Conservation (phyloP, 768 basidiomycete species). For the Termitomyces sp. region DNA sequence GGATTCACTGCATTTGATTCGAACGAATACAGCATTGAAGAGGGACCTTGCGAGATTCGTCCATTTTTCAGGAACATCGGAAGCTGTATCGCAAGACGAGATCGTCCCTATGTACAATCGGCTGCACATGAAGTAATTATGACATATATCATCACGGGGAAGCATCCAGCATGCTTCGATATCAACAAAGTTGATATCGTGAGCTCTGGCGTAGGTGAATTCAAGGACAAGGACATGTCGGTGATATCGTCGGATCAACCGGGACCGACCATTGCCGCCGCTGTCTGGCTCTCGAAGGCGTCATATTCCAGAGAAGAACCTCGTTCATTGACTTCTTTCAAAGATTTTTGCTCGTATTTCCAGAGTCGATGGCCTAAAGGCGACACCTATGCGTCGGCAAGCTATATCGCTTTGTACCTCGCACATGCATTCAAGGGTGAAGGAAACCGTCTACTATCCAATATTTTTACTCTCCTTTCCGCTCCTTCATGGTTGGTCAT, state of each 20-base stretch:
- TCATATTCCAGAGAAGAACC: neutral
- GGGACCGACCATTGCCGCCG: neutral
- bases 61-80: neutral
- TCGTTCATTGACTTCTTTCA: neutral
- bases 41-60: neutral
- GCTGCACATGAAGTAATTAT: slow-evolving; percentile 3
- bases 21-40: neutral
- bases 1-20: neutral
- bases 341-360: neutral
- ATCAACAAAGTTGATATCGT: slow-evolving; percentile 1
- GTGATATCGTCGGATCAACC: slow-evolving; percentile 5
- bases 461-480: too few species aligned
- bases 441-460: neutral
- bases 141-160: slow-evolving; percentile 2
- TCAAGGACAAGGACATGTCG: slow-evolving; percentile 4
- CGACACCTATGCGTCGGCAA: neutral
- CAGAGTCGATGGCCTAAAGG: slow-evolving; percentile 1
- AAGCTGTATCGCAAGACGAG: neutral
- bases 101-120: neutral
- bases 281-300: slow-evolving; percentile 2
- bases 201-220: neutral
- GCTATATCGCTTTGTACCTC: slow-evolving; percentile 5
- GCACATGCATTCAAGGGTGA: neutral
- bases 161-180: slow-evolving; percentile 1
- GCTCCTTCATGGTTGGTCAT: too few species aligned